A percentile compares a stretch with the other conserved stretches of the same genome.
phyloP scores from a whole-genome alignment of 768 basidiomycete species.

The Coprinellus micaceus region DNA sequence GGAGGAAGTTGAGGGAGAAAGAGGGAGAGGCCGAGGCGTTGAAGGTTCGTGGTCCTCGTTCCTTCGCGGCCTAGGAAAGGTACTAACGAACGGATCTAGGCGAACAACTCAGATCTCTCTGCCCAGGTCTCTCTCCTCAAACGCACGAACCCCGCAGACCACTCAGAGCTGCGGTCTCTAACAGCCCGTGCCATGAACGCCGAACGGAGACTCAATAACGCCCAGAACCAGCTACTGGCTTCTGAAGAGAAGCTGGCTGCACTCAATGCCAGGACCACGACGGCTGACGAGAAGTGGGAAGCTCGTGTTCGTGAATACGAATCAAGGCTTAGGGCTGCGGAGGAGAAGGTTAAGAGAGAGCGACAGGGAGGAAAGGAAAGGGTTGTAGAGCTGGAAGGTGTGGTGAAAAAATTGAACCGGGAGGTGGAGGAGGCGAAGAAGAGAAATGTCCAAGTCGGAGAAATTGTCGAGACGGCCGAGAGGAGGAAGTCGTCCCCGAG shows the following conservation, averaged over 20 bases:
- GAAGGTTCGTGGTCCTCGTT: slow-evolving; percentile 51
- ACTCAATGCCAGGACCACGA: slow-evolving; percentile 66
- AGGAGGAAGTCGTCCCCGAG: not conserved
- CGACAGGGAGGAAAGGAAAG: slow-evolving; percentile 92
- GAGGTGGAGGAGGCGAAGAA: slow-evolving; percentile 79
- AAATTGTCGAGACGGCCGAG: slow-evolving; percentile 14
- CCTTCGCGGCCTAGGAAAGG: not conserved
- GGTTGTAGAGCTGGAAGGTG: slow-evolving; percentile 64
- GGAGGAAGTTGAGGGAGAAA: slow-evolving; percentile 74
- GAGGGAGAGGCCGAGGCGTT: slow-evolving; percentile 88
- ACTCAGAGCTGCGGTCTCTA: slow-evolving; percentile 68
- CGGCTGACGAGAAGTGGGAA: slow-evolving; percentile 88
- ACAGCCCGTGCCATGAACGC: slow-evolving; percentile 75
- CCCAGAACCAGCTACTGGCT: slow-evolving; percentile 77
- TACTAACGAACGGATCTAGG: slow-evolving; percentile 35
- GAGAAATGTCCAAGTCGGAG: slow-evolving; percentile 58
- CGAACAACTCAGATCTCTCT: slow-evolving; percentile 69
- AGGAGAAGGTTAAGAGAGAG: slow-evolving; percentile 91
- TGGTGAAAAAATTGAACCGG: slow-evolving; percentile 50
- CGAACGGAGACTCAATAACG: slow-evolving; percentile 81
- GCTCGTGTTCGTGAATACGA: slow-evolving; percentile 94
- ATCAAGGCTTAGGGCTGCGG: slow-evolving; percentile 69
- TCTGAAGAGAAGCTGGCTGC: slow-evolving; percentile 82
- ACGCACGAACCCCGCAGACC: slow-evolving; percentile 55
- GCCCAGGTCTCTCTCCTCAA: slow-evolving; percentile 62